These are phyloP conservation scores for Teunomyces aglyptinius DNA, from an alignment of 805 yeast genomes.

Conservation along the genomic window DNA sequence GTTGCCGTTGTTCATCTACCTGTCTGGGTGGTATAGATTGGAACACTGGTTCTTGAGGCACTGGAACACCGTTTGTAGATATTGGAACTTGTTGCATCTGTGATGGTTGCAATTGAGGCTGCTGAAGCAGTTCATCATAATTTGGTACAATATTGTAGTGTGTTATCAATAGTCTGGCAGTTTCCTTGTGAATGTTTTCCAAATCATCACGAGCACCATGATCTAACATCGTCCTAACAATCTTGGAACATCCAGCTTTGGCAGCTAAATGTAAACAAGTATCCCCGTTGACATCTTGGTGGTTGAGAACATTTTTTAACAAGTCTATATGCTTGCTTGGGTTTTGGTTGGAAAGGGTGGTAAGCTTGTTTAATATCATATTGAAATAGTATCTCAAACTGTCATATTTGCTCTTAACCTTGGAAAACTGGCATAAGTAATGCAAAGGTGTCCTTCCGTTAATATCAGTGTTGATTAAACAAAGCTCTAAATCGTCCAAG, in stretches of 20 bases:
- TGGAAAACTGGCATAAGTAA: constrained; percentile 72
- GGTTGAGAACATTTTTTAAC: constrained; percentile 62
- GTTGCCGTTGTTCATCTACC: neutral
- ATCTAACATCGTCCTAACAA: constrained; percentile 77
- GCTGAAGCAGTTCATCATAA: constrained; percentile 5
- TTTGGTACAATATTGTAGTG: constrained; percentile 33
- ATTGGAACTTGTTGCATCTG: constrained; percentile 5
- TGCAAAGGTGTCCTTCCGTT: constrained; percentile 79
- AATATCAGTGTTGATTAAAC: constrained; percentile 74
- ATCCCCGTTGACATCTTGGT: constrained; percentile 79
- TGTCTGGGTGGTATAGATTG: neutral
- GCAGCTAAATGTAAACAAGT: constrained; percentile 82
- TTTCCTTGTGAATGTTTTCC: constrained; percentile 41
- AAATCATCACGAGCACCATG: constrained; percentile 74
- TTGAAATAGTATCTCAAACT: constrained; percentile 84
- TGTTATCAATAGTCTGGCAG: constrained; percentile 41
- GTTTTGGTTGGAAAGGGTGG: constrained; percentile 39
- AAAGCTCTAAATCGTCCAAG: constrained; percentile 70
- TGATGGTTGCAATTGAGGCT: neutral
- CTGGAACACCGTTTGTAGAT: neutral
- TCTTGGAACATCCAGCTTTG: constrained; percentile 61
- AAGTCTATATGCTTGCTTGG: constrained; percentile 55
- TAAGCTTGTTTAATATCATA: constrained; percentile 67
- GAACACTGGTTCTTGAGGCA: neutral
- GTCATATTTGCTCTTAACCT: constrained; percentile 64